phyloP scores from a whole-genome alignment of 225 moss, liverwort and hornwort genomes.

The Lunularia cruciata region DNA sequence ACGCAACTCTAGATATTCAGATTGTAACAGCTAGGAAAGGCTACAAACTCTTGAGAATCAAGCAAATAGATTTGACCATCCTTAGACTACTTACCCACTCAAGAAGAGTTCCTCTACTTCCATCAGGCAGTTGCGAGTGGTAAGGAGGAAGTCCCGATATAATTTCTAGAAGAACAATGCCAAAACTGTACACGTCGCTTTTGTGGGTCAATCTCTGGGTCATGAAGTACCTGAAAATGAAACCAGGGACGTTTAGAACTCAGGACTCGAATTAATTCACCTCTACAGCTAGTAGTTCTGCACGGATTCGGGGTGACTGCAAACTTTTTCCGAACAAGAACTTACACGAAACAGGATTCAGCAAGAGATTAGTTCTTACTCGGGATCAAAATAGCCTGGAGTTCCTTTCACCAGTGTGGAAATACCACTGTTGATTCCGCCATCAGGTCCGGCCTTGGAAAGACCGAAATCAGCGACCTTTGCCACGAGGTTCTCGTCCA shows the following conservation, averaged over 20 bases:
- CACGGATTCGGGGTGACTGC: neutral
- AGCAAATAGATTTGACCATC: neutral
- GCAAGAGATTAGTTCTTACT: constrained; percentile 36
- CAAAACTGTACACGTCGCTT: constrained; percentile 35
- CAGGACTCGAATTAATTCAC: neutral
- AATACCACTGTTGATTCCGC: constrained; percentile 59
- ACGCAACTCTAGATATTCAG: neutral
- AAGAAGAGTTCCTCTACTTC: constrained; percentile 18
- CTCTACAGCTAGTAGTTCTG: no score
- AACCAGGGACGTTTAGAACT: neutral
- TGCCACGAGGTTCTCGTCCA: constrained; percentile 53
- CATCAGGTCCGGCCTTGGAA: constrained; percentile 57
- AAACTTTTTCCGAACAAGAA: neutral
- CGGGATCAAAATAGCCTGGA: constrained; percentile 88
- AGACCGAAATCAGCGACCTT: constrained; percentile 76
- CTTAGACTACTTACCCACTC: constrained; percentile 31
- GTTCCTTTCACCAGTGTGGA: constrained; percentile 80
- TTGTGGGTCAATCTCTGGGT: constrained; percentile 18
- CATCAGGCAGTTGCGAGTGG: constrained; percentile 7
- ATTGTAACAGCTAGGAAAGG: neutral
- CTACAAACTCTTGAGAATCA: neutral
- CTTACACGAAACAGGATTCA: neutral
- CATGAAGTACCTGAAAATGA: constrained; percentile 22
- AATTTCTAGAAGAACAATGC: constrained; percentile 22
- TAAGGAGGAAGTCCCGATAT: constrained; percentile 16